Conservation (phyloP, 2,329 filamentous ascomycete species). For the Lizonia empirigonia region DNA sequence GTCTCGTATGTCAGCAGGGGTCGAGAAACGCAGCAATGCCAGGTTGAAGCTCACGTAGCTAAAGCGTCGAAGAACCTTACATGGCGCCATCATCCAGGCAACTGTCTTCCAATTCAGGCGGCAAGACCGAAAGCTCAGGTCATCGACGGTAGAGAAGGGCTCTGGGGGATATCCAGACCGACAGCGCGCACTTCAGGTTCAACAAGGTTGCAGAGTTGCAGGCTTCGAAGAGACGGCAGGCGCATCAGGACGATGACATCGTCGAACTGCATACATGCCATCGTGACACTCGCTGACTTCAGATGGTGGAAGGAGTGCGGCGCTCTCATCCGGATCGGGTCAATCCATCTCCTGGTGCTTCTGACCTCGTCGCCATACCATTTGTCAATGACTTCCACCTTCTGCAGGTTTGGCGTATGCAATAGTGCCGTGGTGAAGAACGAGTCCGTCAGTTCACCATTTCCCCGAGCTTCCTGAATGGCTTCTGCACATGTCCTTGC, state of each 20-base stretch:
- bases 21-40: slow-evolving; percentile 8
- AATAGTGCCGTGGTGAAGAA: slow-evolving; percentile 7
- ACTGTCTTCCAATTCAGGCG: slow-evolving; percentile 14
- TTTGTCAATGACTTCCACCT: slow-evolving; percentile 11
- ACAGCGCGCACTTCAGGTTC: slow-evolving; percentile 9
- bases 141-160: slow-evolving; percentile 10
- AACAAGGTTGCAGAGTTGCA: slow-evolving; percentile 14
- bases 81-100: slow-evolving; percentile 15
- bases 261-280: slow-evolving; percentile 15
- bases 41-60: slow-evolving; percentile 16
- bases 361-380: slow-evolving; percentile 16
- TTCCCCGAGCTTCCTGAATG: background rate
- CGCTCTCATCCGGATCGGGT: slow-evolving; percentile 11
- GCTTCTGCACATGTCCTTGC: slow-evolving; percentile 1
- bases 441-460: slow-evolving; percentile 9
- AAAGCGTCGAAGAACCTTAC: slow-evolving; percentile 7
- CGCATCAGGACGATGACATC: slow-evolving; percentile 13
- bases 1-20: slow-evolving; percentile 5
- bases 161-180: slow-evolving; percentile 5
- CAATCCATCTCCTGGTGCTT: slow-evolving; percentile 6
- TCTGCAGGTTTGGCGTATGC: slow-evolving; percentile 4
- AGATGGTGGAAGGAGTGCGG: slow-evolving; percentile 5
- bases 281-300: slow-evolving; percentile 10
- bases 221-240: slow-evolving; percentile 7
- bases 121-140: slow-evolving; percentile 10